These are phyloP conservation scores for Leccinum disarticulatum DNA, from an alignment of 768 basidiomycete genomes.

Conservation along the genomic window DNA sequence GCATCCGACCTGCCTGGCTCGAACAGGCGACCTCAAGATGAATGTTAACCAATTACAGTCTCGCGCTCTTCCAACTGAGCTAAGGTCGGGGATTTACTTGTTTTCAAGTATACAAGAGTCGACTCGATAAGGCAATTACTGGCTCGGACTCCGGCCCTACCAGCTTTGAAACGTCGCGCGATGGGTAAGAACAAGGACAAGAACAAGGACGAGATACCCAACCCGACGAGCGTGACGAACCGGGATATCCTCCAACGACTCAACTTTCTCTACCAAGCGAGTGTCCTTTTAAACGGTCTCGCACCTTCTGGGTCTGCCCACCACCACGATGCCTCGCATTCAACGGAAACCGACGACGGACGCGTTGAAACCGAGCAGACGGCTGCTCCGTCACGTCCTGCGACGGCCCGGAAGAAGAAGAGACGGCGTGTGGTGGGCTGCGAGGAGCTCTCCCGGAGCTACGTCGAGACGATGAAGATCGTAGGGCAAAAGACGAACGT, in stretches of 20 bases:
- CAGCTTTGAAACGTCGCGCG: not conserved
- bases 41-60: slow-evolving; percentile 39
- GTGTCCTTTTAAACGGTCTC: slow-evolving; percentile 54
- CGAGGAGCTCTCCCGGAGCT: slow-evolving; percentile 61
- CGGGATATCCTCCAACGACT: slow-evolving; percentile 79
- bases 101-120: not conserved
- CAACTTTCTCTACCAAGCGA: slow-evolving; percentile 85
- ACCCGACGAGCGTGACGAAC: slow-evolving; percentile 57
- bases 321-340: not conserved
- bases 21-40: slow-evolving; percentile 48
- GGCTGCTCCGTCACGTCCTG: not conserved
- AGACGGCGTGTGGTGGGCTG: slow-evolving; percentile 33
- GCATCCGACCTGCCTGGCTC: slow-evolving; percentile 40
- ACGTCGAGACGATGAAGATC: slow-evolving; percentile 62
- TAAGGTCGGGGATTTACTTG: slow-evolving; percentile 18
- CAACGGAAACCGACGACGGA: not conserved
- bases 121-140: not conserved
- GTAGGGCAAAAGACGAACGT: slow-evolving; percentile 78
- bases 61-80: slow-evolving; percentile 53
- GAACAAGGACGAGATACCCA: slow-evolving; percentile 55
- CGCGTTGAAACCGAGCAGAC: not conserved
- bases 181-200: slow-evolving; percentile 73
- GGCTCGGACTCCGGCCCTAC: not conserved
- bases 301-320: slow-evolving; percentile 11
- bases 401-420: slow-evolving; percentile 13